Conservation (phyloP, 2,329 filamentous ascomycete species). For the Geosmithia putterillii region DNA sequence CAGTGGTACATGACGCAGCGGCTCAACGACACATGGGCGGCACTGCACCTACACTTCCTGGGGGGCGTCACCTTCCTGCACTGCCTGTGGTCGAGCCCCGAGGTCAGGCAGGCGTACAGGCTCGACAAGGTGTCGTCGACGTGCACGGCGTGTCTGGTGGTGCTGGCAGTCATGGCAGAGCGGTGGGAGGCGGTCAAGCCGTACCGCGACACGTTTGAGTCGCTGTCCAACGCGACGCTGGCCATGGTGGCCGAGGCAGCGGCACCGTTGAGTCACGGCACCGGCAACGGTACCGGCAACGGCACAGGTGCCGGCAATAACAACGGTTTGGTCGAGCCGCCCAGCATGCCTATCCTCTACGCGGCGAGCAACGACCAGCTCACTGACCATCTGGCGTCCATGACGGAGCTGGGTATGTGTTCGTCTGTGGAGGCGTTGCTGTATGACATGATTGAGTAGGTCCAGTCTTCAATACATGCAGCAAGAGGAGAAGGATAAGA, state of each 20-base stretch:
- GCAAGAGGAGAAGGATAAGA: too few relatives aligned
- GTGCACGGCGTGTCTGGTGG: constrained; percentile 26
- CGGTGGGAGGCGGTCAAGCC: constrained; percentile 32
- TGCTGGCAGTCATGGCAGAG: constrained; percentile 36
- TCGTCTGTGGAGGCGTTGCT: background rate
- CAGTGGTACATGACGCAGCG: constrained; percentile 1
- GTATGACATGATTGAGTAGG: background rate
- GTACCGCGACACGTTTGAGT: constrained; percentile 33
- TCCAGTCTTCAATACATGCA: too few relatives aligned
- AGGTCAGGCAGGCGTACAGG: background rate
- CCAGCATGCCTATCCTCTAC: background rate
- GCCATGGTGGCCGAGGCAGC: background rate
- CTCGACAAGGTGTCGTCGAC: background rate
- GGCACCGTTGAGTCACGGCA: too few relatives aligned
- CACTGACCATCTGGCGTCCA: background rate
- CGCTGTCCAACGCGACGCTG: constrained; percentile 25
- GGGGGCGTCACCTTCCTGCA: constrained; percentile 20
- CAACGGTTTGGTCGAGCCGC: too few relatives aligned
- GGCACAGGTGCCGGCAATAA: too few relatives aligned
- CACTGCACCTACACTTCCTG: constrained; percentile 20
- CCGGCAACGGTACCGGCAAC: too few relatives aligned
- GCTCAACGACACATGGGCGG: constrained; percentile 15
- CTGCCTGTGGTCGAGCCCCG: constrained; percentile 11
- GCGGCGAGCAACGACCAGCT: background rate
- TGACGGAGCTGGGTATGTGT: constrained; percentile 1